Percentiles rank a stretch among this genome's conserved stretches.
These are phyloP conservation scores for Discostella pseudostelligera DNA, from an alignment of 108 stramenopile genomes.

Conservation along the genomic window DNA sequence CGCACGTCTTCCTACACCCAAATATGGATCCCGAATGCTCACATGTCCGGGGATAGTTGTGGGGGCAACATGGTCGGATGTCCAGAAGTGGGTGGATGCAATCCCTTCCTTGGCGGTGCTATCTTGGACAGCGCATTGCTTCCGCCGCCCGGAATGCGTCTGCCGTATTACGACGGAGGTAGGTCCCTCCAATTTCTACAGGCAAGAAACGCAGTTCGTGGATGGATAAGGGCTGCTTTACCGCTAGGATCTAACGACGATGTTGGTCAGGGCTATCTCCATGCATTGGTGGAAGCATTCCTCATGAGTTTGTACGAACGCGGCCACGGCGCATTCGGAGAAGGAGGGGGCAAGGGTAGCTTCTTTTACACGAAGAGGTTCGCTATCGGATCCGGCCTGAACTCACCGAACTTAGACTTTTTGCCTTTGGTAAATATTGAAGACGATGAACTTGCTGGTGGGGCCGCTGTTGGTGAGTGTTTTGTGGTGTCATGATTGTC, in stretches of 20 bases:
- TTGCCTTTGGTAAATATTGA: slow-evolving; percentile 81
- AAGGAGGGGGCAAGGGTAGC: slow-evolving; percentile 72
- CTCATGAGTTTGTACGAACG: slow-evolving; percentile 85
- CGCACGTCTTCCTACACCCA: slow-evolving; percentile 81
- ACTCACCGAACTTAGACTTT: slow-evolving; percentile 81
- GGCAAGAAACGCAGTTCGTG: slow-evolving; percentile 77
- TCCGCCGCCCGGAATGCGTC: slow-evolving; percentile 67
- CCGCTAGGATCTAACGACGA: slow-evolving; percentile 78
- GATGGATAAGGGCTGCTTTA: slow-evolving; percentile 75
- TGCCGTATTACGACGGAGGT: slow-evolving; percentile 74
- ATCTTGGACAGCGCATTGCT: slow-evolving; percentile 79
- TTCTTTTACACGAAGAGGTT: slow-evolving; percentile 73
- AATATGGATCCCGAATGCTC: slow-evolving; percentile 85
- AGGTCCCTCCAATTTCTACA: slow-evolving; percentile 77
- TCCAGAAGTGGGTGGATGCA: slow-evolving; percentile 71
- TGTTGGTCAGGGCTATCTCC: slow-evolving; percentile 81
- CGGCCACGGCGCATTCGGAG: slow-evolving; percentile 83
- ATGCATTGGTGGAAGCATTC: slow-evolving; percentile 65
- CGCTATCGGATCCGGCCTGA: slow-evolving; percentile 74
- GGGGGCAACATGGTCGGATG: slow-evolving; percentile 70
- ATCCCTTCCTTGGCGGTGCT: slow-evolving; percentile 81
- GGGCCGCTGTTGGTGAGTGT: slow-evolving; percentile 54
- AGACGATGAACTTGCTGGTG: slow-evolving; percentile 68
- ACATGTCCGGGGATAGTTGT: slow-evolving; percentile 70
- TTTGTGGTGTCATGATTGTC: no score